Evolutionary conservation across 495 filamentous ascomycete species (phyloP).

Genomic region (Neurospora sp.): DNA sequence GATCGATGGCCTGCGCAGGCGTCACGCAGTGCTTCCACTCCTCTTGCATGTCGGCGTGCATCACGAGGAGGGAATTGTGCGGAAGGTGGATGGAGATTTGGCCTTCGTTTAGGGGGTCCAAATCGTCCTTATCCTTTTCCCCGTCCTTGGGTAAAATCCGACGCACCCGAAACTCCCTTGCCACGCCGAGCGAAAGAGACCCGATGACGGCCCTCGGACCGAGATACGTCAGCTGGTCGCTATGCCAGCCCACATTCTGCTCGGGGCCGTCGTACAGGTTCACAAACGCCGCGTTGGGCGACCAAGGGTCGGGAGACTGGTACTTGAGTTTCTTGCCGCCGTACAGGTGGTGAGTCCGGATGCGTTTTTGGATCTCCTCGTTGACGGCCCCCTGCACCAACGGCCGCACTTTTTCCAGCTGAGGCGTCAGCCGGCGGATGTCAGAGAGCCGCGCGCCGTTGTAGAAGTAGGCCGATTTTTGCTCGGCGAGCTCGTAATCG

Average conservation of each 20-base stretch:
- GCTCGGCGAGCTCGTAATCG: constrained; percentile 47
- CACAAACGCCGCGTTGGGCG: constrained; percentile 81
- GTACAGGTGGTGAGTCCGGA: constrained; percentile 41
- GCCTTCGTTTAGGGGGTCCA: constrained; percentile 49
- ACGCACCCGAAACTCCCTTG: constrained; percentile 81
- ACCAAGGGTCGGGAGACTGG: constrained; percentile 64
- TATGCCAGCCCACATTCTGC: constrained; percentile 83
- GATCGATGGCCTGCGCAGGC: constrained; percentile 62
- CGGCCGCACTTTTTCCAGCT: constrained; percentile 53
- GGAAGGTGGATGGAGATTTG: constrained; percentile 87
- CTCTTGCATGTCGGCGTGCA: constrained; percentile 90
- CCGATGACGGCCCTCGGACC: constrained; percentile 83
- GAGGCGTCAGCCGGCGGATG: constrained; percentile 60
- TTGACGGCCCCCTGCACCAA: constrained; percentile 69
- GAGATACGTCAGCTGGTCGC: constrained; percentile 86
- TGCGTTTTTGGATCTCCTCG: constrained; percentile 54
- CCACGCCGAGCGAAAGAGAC: constrained; percentile 79
- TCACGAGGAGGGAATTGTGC: constrained; percentile 85
- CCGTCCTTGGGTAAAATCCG: constrained; percentile 46
- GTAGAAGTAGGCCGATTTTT: constrained; percentile 74
- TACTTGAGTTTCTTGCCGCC: constrained; percentile 62
- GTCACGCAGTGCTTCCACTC: constrained; percentile 72
- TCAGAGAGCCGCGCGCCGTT: constrained; percentile 66
- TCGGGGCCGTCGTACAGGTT: constrained; percentile 79
- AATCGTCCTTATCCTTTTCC: constrained; percentile 26